Evolutionary conservation across 31 red algal genomes (phyloP), one percentile per base, ranked within the genome.

Genomic region (Endocladia muricata): DNA sequence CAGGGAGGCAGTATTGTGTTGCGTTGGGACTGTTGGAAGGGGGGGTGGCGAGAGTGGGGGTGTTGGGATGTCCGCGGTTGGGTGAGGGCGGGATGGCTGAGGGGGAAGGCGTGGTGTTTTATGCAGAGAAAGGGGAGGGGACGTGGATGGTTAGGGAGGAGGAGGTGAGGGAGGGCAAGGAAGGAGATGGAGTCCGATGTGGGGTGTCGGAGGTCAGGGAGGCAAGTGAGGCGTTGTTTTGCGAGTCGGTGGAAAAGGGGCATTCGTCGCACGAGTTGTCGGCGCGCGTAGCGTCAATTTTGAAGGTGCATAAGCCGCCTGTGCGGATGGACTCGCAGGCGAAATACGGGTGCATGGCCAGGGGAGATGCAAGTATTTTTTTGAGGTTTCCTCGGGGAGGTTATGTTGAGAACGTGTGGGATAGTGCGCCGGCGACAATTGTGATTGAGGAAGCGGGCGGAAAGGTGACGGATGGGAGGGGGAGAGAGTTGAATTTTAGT

Each of bases 361-460:
- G 96, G 47, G 96, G 96, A 13, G 91, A 98, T 4, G 88, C 74
- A 9, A 63, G 67, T 37, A 92, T 95, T 51, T 98, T 93, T 79
- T 75, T 98, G 77, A 73, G 96, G 17, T 98, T 98, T 78, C 96
- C 96, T 22, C 70, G 77, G 29, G 8, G 15, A 4, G 87, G 82
- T 4, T 98, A 98, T 55, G 84, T 93, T 56, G 96, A 98, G 77
- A 98, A 98, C 68, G 88, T 98, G 31, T 98, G 96, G 96, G 96
- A 98, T 51, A 85, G 91, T 66, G 96, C 96, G 3, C 91, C 96
- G 7, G 96, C 91, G 0, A 47, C 78, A 26, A 85, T 94, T 48
- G 81, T 98, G 32, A 68, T 98, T 8, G 70, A 83, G 58, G 96
- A 94, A 43, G 96, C 96, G 25, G 96, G 96, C 23, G 96, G 96